These are phyloP conservation scores for Linnemannia schmuckeri DNA, from an alignment of 192 early-diverging fungal genomes.

Conservation along the genomic window DNA sequence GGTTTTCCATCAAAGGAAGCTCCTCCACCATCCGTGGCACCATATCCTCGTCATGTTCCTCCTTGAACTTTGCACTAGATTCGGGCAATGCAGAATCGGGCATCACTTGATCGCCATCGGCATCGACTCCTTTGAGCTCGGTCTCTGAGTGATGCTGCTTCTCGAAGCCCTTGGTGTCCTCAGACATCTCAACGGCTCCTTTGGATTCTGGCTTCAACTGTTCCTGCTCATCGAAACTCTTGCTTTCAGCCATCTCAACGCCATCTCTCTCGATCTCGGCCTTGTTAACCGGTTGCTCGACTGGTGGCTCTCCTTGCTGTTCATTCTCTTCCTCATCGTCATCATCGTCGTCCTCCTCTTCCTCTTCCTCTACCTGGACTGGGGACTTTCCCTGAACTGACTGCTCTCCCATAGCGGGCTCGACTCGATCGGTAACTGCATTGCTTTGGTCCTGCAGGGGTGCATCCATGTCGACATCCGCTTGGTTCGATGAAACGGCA, in stretches of 20 bases:
- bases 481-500: neutral
- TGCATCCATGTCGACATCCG: conserved; percentile 3
- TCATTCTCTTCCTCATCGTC: neutral
- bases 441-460: neutral
- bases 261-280: neutral
- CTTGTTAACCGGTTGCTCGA: neutral
- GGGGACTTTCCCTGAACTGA: neutral
- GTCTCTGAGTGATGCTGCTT: neutral
- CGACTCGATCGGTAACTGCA: neutral
- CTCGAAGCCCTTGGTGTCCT: too few relatives aligned
- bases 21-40: neutral
- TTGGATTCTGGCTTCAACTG: neutral
- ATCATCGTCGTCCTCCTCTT: neutral
- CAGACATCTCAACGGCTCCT: neutral
- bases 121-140: neutral
- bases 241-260: neutral
- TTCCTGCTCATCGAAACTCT: neutral
- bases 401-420: neutral
- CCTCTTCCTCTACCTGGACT: neutral
- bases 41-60: neutral
- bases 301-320: neutral
- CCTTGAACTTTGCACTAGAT: neutral
- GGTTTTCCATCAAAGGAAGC: neutral
- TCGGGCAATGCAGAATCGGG: neutral
- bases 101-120: conserved; percentile 1